phyloP scores from a whole-genome alignment of 2,329 filamentous ascomycete species.

The Cladophialophora bantiana region DNA sequence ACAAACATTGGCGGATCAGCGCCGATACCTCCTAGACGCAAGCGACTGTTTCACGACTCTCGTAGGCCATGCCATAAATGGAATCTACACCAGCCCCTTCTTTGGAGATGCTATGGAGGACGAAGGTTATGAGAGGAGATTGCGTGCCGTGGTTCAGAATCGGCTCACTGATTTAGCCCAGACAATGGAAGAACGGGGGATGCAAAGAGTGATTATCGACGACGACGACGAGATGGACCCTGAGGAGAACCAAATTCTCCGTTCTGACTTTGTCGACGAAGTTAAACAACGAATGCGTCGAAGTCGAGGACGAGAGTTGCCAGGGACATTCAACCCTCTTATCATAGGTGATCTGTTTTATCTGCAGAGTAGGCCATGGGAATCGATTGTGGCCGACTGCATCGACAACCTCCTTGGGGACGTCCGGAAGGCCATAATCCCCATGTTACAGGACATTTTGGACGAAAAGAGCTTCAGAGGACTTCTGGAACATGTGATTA shows the following conservation, averaged over 20 bases:
- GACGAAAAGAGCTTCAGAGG: conserved; percentile 50
- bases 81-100: conserved; percentile 46
- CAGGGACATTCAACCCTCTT: conserved; percentile 63
- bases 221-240: conserved; percentile 33
- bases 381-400: conserved; percentile 48
- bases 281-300: conserved; percentile 51
- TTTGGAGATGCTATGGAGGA: conserved; percentile 42
- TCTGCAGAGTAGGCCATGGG: conserved; percentile 65
- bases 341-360: conserved; percentile 66
- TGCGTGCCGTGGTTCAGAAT: conserved; percentile 46
- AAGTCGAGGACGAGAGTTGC: conserved; percentile 63
- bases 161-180: conserved; percentile 37
- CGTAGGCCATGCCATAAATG: conserved; percentile 42
- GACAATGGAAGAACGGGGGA: conserved; percentile 28
- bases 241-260: conserved; percentile 33
- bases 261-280: conserved; percentile 51
- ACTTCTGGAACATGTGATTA: conserved; percentile 50
- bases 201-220: conserved; percentile 29
- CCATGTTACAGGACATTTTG: conserved; percentile 47
- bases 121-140: conserved; percentile 42
- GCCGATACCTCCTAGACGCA: conserved; percentile 34
- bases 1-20: conserved; percentile 32
- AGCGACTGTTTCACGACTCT: conserved; percentile 39
- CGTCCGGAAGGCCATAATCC: conserved; percentile 47
- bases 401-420: conserved; percentile 47